These are phyloP conservation scores for Exutisphaerella laricina DNA, from an alignment of 2,329 filamentous ascomycete genomes.

Conservation along the genomic window DNA sequence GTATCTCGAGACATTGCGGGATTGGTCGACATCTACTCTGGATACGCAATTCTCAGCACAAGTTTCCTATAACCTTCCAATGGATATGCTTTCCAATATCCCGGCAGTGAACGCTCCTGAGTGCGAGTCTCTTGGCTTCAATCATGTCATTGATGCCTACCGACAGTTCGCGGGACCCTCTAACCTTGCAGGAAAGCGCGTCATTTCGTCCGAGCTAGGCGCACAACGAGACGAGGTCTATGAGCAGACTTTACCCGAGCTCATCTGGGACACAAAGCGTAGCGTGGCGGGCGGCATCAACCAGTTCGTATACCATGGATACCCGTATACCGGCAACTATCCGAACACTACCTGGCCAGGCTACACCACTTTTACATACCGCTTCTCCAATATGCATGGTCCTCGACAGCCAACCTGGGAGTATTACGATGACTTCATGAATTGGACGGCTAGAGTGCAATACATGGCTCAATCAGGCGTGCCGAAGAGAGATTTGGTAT, in stretches of 20 bases:
- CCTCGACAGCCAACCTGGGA: conserved; percentile 41
- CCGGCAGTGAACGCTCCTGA: conserved; percentile 33
- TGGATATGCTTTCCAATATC: conserved; percentile 32
- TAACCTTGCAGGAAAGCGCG: conserved; percentile 28
- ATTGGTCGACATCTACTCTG: conserved; percentile 26
- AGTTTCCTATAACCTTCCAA: conserved; percentile 33
- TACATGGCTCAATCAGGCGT: conserved; percentile 38
- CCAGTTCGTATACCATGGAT: conserved; percentile 43
- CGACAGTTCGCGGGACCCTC: conserved; percentile 33
- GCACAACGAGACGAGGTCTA: conserved; percentile 28
- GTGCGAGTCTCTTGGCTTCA: conserved; percentile 33
- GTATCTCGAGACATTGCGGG: conserved; percentile 26
- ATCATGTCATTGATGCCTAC: conserved; percentile 31
- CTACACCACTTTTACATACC: conserved; percentile 42
- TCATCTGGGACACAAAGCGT: conserved; percentile 36
- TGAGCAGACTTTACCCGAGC: conserved; percentile 28
- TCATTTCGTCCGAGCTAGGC: conserved; percentile 35
- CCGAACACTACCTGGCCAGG: conserved; percentile 47
- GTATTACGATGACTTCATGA: conserved; percentile 35
- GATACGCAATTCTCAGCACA: conserved; percentile 30
- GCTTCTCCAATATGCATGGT: conserved; percentile 39
- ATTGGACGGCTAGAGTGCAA: conserved; percentile 37
- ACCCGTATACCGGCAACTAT: conserved; percentile 40
- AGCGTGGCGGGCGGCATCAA: conserved; percentile 41
- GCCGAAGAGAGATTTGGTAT: conserved; percentile 39